Evolutionary conservation across 2,329 filamentous ascomycete species (phyloP), one percentile per base, ranked within the genome.

Genomic region (Sporothrix luriei): DNA sequence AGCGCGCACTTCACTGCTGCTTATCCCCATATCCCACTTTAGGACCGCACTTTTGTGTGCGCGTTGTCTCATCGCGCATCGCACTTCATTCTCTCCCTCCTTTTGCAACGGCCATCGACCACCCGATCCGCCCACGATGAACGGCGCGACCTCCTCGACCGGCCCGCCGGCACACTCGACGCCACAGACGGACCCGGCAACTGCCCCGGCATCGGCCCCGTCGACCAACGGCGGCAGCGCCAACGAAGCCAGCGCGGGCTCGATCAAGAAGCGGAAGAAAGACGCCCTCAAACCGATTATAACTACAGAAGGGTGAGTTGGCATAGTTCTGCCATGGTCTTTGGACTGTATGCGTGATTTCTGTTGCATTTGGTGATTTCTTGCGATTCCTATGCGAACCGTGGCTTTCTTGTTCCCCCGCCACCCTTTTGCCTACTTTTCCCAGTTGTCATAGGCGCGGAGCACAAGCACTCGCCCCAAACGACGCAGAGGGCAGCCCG

Each of bases 221-320:
- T 21, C 54, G 10, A 43, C 65, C n/a, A 66, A 68, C 66, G 65
- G 68, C 7, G 54, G 24, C 61, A 48, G 54, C 54, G 43, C 40
- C 73, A 69, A 61, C 21, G 54, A 52, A 14, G 67, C 40, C 73
- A 69, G 52, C 21, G 33, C 61, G n/a, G 67, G 54, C 26, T 62
- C 67, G 16, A 59, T 69, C 16, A 92, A 91, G 84, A 92, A 92
- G 84, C 85, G 89, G 77, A 89, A 90, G 83, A 92, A 92, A 84
- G 88, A 90, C 54, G 85, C 84, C 68, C 81, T 91, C 74, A 91
- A 91, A 81, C 90, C 90, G 75, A 92, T 92, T 77, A 90, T 92
- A 79, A 92, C 90, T 52, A 90, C 85, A 71, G 89, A 91, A 77
- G 80, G 76, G 61, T 73, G 76, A 74, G 71, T 74, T 65, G 80